Evolutionary conservation across 768 basidiomycete species (phyloP).

Genomic region (Guyanaporus albipodus): DNA sequence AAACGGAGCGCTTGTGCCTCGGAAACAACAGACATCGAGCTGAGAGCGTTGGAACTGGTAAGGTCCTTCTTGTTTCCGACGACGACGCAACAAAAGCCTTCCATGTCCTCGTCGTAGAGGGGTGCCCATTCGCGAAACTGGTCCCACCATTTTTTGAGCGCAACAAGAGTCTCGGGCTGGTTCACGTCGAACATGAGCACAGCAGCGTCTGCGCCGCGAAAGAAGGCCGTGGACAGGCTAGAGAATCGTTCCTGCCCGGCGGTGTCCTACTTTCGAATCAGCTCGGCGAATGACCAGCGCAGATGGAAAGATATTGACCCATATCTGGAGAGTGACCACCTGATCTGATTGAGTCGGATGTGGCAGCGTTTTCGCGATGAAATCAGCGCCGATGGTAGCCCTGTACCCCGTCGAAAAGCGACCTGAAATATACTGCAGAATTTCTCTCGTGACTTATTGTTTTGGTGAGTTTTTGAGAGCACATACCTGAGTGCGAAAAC

Average conservation of each 20-base stretch:
- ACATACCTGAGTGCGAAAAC: constrained; percentile 67
- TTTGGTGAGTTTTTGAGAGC: neutral
- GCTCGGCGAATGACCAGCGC: neutral
- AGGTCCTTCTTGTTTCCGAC: constrained; percentile 79
- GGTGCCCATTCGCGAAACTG: constrained; percentile 71
- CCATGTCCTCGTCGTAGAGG: constrained; percentile 56
- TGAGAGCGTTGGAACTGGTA: constrained; percentile 9
- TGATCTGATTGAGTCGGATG: constrained; percentile 54
- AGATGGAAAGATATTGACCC: constrained; percentile 38
- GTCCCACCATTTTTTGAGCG: constrained; percentile 71
- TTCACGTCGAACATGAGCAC: constrained; percentile 81
- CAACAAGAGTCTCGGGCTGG: constrained; percentile 52
- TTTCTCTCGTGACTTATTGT: neutral
- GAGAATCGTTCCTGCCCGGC: constrained; percentile 90
- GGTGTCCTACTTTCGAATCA: constrained; percentile 54
- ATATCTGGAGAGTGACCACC: constrained; percentile 64
- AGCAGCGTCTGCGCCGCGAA: constrained; percentile 79
- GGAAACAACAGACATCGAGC: constrained; percentile 26
- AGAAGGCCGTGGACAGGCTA: constrained; percentile 76
- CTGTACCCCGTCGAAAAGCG: constrained; percentile 74
- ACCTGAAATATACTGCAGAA: constrained; percentile 64
- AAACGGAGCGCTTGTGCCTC: constrained; percentile 49
- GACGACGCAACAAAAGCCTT: constrained; percentile 67
- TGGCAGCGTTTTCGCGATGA: constrained; percentile 70
- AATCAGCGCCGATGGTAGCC: constrained; percentile 88